Evolutionary conservation across 140 eudicot genomes (phyloP).

Genomic region (Erigeron philadelphicus): DNA sequence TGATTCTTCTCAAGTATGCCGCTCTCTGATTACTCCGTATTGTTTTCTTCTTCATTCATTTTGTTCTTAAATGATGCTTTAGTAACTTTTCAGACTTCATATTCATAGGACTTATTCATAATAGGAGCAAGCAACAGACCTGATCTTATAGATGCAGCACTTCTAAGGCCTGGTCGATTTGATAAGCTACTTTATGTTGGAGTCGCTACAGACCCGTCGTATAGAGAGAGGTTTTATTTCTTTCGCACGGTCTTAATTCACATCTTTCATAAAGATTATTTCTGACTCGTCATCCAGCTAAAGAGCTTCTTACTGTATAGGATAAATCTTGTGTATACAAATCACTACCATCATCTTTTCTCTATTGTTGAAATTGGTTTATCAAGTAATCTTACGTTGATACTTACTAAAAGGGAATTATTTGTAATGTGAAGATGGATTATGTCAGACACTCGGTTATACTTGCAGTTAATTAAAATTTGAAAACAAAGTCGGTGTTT

Average conservation of each 20-base stretch:
- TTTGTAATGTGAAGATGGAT: neutral
- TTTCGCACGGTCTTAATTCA: constrained; percentile 3
- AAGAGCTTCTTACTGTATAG: neutral
- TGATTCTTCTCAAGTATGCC: constrained; percentile 75
- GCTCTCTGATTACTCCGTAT: neutral
- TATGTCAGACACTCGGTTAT: neutral
- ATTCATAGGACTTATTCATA: constrained; percentile 68
- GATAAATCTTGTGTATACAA: neutral
- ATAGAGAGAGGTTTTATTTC: constrained; percentile 67
- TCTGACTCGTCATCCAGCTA: neutral
- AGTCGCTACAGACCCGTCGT: constrained; percentile 74
- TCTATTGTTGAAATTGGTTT: neutral
- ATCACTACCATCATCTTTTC: neutral
- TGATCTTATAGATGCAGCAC: constrained; percentile 94
- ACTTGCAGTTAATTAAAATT: neutral
- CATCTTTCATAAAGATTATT: neutral
- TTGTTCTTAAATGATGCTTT: constrained; percentile 15
- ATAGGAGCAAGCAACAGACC: constrained; percentile 97
- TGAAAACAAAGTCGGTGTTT: neutral
- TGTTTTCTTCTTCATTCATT: constrained; percentile 3
- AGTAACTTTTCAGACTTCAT: neutral
- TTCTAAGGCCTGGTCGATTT: constrained; percentile 95
- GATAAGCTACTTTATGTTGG: constrained; percentile 99
- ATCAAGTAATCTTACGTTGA: neutral
- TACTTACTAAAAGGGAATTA: neutral